phyloP scores from a whole-genome alignment of 106 monocot genomes.

The Amphibolis antarctica region DNA sequence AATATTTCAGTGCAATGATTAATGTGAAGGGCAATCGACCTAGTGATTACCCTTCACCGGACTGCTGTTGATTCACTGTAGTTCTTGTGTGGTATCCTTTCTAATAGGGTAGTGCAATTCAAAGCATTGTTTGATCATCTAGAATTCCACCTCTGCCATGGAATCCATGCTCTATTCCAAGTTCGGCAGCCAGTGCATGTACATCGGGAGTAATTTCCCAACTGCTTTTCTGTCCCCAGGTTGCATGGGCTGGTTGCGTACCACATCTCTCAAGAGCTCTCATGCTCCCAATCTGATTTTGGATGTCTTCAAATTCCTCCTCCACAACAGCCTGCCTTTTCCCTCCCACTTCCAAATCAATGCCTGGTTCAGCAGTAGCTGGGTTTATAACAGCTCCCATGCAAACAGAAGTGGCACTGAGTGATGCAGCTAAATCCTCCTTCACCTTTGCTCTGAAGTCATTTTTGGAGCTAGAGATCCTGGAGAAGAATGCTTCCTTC shows the following conservation, averaged over 20 bases:
- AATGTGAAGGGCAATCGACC: background rate
- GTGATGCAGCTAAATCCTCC: constrained; percentile 18
- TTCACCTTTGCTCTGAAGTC: constrained; percentile 17
- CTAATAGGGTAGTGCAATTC: background rate
- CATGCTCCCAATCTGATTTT: constrained; percentile 34
- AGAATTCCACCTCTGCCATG: background rate
- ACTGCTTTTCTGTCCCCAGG: constrained; percentile 8
- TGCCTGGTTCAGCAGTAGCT: constrained; percentile 22
- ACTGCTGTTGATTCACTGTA: background rate
- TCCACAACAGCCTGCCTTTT: constrained; percentile 36
- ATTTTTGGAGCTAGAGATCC: constrained; percentile 5
- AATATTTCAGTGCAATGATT: background rate
- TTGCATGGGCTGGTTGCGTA: constrained; percentile 4
- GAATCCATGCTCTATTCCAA: constrained; percentile 9
- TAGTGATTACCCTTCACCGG: background rate
- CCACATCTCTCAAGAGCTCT: constrained; percentile 8
- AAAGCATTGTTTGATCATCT: too few species aligned
- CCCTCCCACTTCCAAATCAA: constrained; percentile 40
- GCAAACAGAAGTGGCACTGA: constrained; percentile 18
- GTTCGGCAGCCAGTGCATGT: constrained; percentile 1
- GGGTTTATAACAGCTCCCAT: constrained; percentile 9
- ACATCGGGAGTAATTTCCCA: constrained; percentile 11
- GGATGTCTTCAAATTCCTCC: constrained; percentile 51
- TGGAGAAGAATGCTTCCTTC: constrained; percentile 7
- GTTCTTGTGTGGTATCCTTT: background rate